phyloP scores from a whole-genome alignment of 306 rosid species.

The Quercus gilva region DNA sequence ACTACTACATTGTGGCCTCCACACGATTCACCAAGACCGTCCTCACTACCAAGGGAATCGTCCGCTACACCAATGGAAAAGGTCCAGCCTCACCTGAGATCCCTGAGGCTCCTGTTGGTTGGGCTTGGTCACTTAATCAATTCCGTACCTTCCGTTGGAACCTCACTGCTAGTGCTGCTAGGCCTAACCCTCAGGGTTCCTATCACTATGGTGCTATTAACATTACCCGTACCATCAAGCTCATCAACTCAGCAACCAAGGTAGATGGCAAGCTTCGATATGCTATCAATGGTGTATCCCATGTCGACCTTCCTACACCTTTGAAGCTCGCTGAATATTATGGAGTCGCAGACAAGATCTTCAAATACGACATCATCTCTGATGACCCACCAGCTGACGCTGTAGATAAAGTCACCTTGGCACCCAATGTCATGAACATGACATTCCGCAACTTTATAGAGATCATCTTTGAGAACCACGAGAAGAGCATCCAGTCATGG shows the following conservation, averaged over 20 bases:
- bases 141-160: conserved; percentile 84
- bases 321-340: conserved; percentile 80
- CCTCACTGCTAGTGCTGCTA: conserved; percentile 86
- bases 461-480: conserved; percentile 77
- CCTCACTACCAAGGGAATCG: conserved; percentile 46
- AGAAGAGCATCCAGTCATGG: conserved; percentile 68
- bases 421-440: conserved; percentile 45
- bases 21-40: conserved; percentile 54
- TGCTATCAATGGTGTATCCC: conserved; percentile 69
- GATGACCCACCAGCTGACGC: conserved; percentile 18
- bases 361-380: conserved; percentile 41
- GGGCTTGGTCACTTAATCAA: conserved; percentile 95
- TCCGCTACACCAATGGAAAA: conserved; percentile 48
- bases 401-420: background rate
- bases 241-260: conserved; percentile 44
- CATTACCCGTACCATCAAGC: conserved; percentile 65
- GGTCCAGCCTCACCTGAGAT: conserved; percentile 54
- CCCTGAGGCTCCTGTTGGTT: conserved; percentile 60
- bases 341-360: conserved; percentile 33
- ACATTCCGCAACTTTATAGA: conserved; percentile 50
- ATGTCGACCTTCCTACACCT: conserved; percentile 53
- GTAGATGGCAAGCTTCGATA: conserved; percentile 62
- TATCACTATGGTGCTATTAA: conserved; percentile 72
- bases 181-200: conserved; percentile 93
- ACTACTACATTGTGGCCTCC: conserved; percentile 73